These are phyloP conservation scores for Cinchona pubescens DNA, from an alignment of 257 asterid genomes.

Conservation along the genomic window DNA sequence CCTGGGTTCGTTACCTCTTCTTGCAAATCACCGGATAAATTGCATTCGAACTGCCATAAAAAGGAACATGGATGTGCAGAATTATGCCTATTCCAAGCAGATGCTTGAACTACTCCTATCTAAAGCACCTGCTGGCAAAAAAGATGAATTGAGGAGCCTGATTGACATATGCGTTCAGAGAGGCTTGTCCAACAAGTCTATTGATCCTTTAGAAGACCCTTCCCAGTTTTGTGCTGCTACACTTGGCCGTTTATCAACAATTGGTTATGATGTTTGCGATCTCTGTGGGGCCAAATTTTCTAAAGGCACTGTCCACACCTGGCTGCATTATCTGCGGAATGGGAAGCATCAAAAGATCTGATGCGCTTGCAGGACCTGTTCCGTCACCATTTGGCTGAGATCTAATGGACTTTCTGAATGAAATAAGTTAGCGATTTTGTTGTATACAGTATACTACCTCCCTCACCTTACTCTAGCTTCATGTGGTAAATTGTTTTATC, in stretches of 20 bases:
- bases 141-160: constrained; percentile 92
- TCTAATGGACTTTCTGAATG: not conserved
- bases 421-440: constrained; percentile 1
- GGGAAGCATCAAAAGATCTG: constrained; percentile 99
- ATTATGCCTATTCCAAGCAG: constrained; percentile 87
- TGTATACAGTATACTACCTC: constrained; percentile 2
- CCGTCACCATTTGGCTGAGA: constrained; percentile 88
- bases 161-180: constrained; percentile 87
- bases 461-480: not conserved
- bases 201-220: constrained; percentile 94
- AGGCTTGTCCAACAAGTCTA: constrained; percentile 86
- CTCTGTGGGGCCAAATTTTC: constrained; percentile 98
- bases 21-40: constrained; percentile 91
- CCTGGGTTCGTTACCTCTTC: constrained; percentile 93
- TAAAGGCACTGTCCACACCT: constrained; percentile 79
- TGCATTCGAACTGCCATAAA: constrained; percentile 94
- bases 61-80: constrained; percentile 97
- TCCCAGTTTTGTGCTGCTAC: constrained; percentile 98
- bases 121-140: constrained; percentile 93
- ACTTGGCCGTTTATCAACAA: constrained; percentile 90
- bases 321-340: constrained; percentile 98
- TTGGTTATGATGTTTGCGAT: constrained; percentile 95
- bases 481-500: not conserved
- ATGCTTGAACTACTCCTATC: constrained; percentile 92
- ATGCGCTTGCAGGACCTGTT: constrained; percentile 83